Evolutionary conservation across 1,284 basidiomycete genomes (phyloP).

Genomic region (Tranzscheliella williamsii): DNA sequence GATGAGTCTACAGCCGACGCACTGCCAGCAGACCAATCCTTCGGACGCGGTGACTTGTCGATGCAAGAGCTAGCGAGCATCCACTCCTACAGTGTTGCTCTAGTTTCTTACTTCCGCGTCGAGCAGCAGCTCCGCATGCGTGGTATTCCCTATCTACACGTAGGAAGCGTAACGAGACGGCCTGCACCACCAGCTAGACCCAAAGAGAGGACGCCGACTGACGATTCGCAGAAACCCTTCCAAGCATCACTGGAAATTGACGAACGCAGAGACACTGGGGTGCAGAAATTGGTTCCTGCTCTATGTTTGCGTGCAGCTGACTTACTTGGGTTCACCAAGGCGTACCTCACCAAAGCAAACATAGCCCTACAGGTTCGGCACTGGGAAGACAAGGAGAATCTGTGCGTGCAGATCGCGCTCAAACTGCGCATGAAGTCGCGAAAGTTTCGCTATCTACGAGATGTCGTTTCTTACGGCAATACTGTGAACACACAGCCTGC

Average conservation of each 20-base stretch:
- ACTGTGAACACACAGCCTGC: neutral
- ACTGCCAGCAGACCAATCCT: neutral
- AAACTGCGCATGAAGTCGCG: conserved; percentile 65
- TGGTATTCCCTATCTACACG: conserved; percentile 75
- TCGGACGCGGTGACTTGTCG: conserved; percentile 8
- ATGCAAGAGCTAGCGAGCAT: conserved; percentile 39
- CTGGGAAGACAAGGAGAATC: conserved; percentile 82
- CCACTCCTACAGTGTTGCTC: conserved; percentile 68
- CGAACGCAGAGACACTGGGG: conserved; percentile 7
- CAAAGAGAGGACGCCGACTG: conserved; percentile 3
- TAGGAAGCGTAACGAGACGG: conserved; percentile 66
- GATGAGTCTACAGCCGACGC: neutral
- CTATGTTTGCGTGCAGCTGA: conserved; percentile 79
- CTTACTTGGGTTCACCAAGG: conserved; percentile 79
- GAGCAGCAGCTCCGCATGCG: conserved; percentile 83
- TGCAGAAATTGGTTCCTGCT: conserved; percentile 75
- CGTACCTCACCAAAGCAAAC: conserved; percentile 80
- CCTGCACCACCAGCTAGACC: conserved; percentile 15
- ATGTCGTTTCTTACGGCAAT: conserved; percentile 10
- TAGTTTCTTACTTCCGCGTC: conserved; percentile 84
- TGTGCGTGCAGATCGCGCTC: conserved; percentile 67
- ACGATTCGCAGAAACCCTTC: neutral
- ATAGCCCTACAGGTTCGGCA: conserved; percentile 82
- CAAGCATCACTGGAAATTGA: conserved; percentile 15
- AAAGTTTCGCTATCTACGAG: conserved; percentile 17